Conservation (phyloP, 2,329 filamentous ascomycete genomes). For the Fusarium paranaense region DNA sequence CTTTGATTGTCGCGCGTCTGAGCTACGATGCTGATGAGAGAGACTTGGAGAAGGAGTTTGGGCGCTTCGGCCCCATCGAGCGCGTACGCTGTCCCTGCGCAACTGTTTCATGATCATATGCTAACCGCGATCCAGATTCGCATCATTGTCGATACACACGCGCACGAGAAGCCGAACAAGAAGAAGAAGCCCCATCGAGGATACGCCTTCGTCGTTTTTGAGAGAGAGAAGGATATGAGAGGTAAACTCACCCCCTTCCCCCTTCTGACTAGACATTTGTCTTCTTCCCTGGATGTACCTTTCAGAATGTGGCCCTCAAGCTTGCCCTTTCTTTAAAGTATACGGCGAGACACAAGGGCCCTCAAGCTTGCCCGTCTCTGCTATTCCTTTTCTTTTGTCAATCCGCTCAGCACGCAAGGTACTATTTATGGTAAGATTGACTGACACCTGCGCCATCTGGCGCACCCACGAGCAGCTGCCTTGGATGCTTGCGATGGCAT, state of each 20-base stretch:
- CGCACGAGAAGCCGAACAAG: slow-evolving; percentile 76
- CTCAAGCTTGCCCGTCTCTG: slow-evolving; percentile 69
- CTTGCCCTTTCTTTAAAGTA: slow-evolving; percentile 53
- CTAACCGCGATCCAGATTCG: slow-evolving; percentile 74
- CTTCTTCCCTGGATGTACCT: slow-evolving; percentile 40
- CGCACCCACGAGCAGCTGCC: slow-evolving; percentile 79
- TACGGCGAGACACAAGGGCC: slow-evolving; percentile 63
- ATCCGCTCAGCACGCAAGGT: slow-evolving; percentile 38
- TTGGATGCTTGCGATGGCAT: slow-evolving; percentile 88
- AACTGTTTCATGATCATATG: background rate
- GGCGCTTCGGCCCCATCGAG: slow-evolving; percentile 93
- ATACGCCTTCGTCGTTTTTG: slow-evolving; percentile 97
- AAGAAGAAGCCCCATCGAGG: slow-evolving; percentile 86
- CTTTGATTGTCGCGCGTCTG: slow-evolving; percentile 89
- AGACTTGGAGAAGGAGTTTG: slow-evolving; percentile 93
- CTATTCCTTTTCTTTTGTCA: slow-evolving; percentile 45
- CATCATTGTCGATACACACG: slow-evolving; percentile 82
- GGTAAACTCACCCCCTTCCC: slow-evolving; percentile 71
- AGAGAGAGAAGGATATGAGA: slow-evolving; percentile 99
- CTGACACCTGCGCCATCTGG: slow-evolving; percentile 74
- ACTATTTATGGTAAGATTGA: slow-evolving; percentile 68
- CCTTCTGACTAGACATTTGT: slow-evolving; percentile 45
- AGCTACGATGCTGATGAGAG: slow-evolving; percentile 90
- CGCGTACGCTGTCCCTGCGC: slow-evolving; percentile 67
- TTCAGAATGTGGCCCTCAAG: slow-evolving; percentile 57